Percentiles rank a stretch among this genome's conserved stretches.
Evolutionary conservation across 768 basidiomycete genomes (phyloP).

Genomic region (Mycena indigotica): DNA sequence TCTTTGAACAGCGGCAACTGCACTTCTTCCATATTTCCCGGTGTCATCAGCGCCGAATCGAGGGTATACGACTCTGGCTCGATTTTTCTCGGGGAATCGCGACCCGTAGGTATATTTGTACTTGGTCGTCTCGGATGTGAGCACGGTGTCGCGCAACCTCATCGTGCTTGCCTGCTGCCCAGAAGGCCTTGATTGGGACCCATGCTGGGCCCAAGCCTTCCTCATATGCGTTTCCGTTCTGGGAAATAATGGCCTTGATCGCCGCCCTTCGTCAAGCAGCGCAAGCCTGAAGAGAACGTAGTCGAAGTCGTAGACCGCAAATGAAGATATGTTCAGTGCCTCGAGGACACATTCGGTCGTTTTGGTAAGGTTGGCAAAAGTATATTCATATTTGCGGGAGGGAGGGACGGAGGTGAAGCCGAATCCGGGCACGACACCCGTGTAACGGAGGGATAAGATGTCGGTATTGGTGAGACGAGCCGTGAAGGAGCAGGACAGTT

Average conservation of each 20-base stretch:
- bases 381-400: slow-evolving; percentile 38
- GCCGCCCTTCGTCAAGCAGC: slow-evolving; percentile 38
- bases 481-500: slow-evolving; percentile 48
- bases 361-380: slow-evolving; percentile 42
- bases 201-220: slow-evolving; percentile 48
- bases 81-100: slow-evolving; percentile 34
- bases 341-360: slow-evolving; percentile 46
- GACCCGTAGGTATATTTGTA: slow-evolving; percentile 40
- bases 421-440: slow-evolving; percentile 48
- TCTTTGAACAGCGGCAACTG: slow-evolving; percentile 45
- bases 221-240: slow-evolving; percentile 52
- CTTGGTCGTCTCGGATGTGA: slow-evolving; percentile 35
- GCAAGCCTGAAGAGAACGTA: slow-evolving; percentile 43
- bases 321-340: slow-evolving; percentile 37
- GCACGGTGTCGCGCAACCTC: slow-evolving; percentile 23
- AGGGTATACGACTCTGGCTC: slow-evolving; percentile 42
- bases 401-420: slow-evolving; percentile 48
- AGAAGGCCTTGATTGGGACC: slow-evolving; percentile 33
- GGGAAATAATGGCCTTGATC: slow-evolving; percentile 46
- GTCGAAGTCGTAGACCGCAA: slow-evolving; percentile 50
- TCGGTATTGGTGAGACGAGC: slow-evolving; percentile 51
- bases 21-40: slow-evolving; percentile 36
- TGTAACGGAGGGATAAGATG: slow-evolving; percentile 47
- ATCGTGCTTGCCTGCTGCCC: slow-evolving; percentile 27
- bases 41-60: slow-evolving; percentile 41